Evolutionary conservation across 192 early-diverging fungal genomes (phyloP), one percentile per base, ranked within the genome.

Genomic region (Spizellomyces punctatus): DNA sequence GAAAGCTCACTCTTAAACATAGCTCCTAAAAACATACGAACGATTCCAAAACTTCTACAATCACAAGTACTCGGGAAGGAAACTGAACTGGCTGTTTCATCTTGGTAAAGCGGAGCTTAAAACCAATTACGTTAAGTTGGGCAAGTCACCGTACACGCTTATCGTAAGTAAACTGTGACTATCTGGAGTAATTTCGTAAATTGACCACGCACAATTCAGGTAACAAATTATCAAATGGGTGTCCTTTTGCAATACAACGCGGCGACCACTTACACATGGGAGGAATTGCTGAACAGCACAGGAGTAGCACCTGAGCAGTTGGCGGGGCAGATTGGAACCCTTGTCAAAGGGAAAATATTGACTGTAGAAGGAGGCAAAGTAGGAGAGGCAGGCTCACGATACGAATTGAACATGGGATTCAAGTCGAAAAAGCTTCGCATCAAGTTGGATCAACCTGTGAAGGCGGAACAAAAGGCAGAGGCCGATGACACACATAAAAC

Each of bases 1-100:
- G 27, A 36, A 36, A 36, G 27, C 27, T 36, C 27, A 36, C 27
- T 36, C 27, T 3, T 2, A 3, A 36, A 36, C 27, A 3, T 36
- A 36, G 82, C 86, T 99, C 36, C 85, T 92, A 64, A 91, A 90
- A 72, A 89, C 91, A 1, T 93, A 93, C 54, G 91, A 95, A 47
- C 79, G 89, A 41, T 98, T 94, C 86, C 90, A 90, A 58, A 79
- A 84, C 44, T 99, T 92, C 73, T 97, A 97, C 77, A 87, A 93
- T 66, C 84, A 86, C 66, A 93, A 96, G 84, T 92, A 96, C 73
- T 88, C 86, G 44, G 93, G 93, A 4, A 89, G 95, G 48, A 94
- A 95, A 75, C 80, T 99, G 63, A 96, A 94, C 78, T 98, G 96
- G 96, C 83, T 97, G 48, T 96, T 95, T 84, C 90, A 96, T 74